Base-by-base conservation (phyloP, 768 basidiomycete genomes). In the Russula griseocarnosa region DNA sequence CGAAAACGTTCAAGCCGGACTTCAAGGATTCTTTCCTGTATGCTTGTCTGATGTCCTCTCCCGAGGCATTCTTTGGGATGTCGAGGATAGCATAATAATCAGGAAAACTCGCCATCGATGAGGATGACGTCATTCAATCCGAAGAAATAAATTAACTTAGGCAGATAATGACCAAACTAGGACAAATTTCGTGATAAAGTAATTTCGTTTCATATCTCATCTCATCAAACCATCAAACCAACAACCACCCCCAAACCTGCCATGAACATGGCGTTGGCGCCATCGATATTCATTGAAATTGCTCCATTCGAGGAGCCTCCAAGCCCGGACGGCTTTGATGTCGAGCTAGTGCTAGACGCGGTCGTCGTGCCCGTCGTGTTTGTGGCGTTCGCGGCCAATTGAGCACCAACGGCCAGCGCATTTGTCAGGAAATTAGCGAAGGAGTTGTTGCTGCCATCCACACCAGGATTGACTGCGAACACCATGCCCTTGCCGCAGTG, bases 11-110 rank as follows among this genome's bases (percentile, higher is more conserved):
- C 9, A 28, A 71, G 1, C 73, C 55, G 63, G 63, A 86, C 89
- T 79, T 88, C 57, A 93, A 73, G 1, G 89, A 92, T 73, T 92
- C 90, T 67, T 79, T 86, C 75, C 84, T 88, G 76, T 93, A 93
- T 0, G 87, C 90, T 67, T 85, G 85, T 42, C 84, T 80, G 55
- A 94, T 78, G 51, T 92, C 86, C 32, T 92, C 88, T 22, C 81
- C 74, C 1, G 84, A 83, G 13, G 88, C 87, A 63, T 78, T 79
- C 72, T 77, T 79, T 8, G 79, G 67, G 18, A 90, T 69, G 63
- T 69, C 69, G 55, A 93, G 78, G 24, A 93, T 78, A 28, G 78
- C 76, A 71, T 93, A 93, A 71, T 93, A 93, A 72, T 92, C 88
- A 14, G 90, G 90, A 70, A 92, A 87, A 34, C 81, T 76, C 56